A percentile compares a stretch with the other conserved stretches of the same genome.
Conservation (phyloP, 805 yeast species). For the Candida railenensis region DNA sequence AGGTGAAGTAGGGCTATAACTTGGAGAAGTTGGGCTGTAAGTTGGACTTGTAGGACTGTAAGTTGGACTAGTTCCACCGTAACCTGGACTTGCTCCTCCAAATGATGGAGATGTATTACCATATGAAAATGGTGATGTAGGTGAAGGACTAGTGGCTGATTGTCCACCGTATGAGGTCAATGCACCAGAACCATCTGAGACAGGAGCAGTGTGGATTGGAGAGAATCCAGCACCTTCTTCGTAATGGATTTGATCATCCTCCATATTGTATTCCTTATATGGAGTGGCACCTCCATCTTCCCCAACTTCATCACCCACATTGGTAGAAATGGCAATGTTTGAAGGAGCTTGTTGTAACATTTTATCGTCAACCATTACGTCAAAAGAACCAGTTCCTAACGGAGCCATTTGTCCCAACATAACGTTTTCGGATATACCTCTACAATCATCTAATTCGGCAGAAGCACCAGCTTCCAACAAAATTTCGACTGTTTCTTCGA, state of each 20-base stretch:
- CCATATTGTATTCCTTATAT: constrained; percentile 65
- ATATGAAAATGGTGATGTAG: constrained; percentile 58
- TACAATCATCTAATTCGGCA: constrained; percentile 96
- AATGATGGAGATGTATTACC: constrained; percentile 50
- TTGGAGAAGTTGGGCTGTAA: constrained; percentile 69
- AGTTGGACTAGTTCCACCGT: constrained; percentile 51
- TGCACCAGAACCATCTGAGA: constrained; percentile 75
- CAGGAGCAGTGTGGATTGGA: constrained; percentile 86
- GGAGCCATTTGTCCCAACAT: constrained; percentile 99
- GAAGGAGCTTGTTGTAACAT: constrained; percentile 67
- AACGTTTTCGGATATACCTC: constrained; percentile 97
- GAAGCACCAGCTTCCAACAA: constrained; percentile 97
- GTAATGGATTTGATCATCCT: constrained; percentile 58
- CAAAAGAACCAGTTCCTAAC: constrained; percentile 97
- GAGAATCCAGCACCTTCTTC: constrained; percentile 87
- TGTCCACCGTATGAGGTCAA: constrained; percentile 86
- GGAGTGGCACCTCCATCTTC: constrained; percentile 86
- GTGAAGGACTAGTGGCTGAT: constrained; percentile 42
- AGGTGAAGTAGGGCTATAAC: constrained; percentile 51
- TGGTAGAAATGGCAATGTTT: constrained; percentile 43
- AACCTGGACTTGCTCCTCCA: constrained; percentile 51
- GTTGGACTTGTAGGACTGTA: constrained; percentile 77
- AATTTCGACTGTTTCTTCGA: constrained; percentile 98
- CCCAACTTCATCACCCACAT: constrained; percentile 21
- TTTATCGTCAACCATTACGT: constrained; percentile 89